Evolutionary conservation across 345 rosid genomes (phyloP), one percentile per base, ranked within the genome.

Genomic region (Excoecaria cochinchinensis): DNA sequence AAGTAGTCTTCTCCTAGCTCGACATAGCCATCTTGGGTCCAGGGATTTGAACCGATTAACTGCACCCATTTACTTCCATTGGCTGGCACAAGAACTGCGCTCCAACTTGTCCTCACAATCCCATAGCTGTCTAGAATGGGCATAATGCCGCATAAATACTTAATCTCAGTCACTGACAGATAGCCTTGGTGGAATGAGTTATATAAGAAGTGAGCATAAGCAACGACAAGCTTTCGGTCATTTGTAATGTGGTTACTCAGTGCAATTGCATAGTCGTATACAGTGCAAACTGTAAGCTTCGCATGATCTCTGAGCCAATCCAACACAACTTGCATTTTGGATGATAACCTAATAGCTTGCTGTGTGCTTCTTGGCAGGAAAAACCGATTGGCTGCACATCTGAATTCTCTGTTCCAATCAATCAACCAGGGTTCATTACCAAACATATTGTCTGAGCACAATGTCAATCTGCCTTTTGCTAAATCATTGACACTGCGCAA

Each of bases 71-170:
- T 87, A 82, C 96, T 89, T 58, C 59, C 85, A 5, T 76, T 84
- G 59, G 89, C 94, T 9, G 96, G 92, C 44, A 92, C 90, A 74
- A 92, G 92, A 82, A 88, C 84, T 0, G 81, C 88, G 3, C 6
- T 39, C 39, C 81, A 65, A 4, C 0, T 48, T 0, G 61, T 83
- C 48, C 15, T 68, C 14, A 85, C 85, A 64, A 6, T 0, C 1
- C 93, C 86, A 65, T 83, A 85, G 67, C 77, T 87, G 75, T 92
- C 91, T 9, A 92, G 75, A 19, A 92, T 84, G 15, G 91, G 96
- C 87, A 89, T 79, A 14, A 11, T 48, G 14, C 63, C 11, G 70
- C 91, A 85, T 58, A 86, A 74, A 12, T 10, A 0, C 15, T 1
- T 5, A 40, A 88, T 86, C 3, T 85, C 79, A 0, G 3, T 57